Conservation (phyloP, 495 filamentous ascomycete species). For the Podospora anserina region DNA sequence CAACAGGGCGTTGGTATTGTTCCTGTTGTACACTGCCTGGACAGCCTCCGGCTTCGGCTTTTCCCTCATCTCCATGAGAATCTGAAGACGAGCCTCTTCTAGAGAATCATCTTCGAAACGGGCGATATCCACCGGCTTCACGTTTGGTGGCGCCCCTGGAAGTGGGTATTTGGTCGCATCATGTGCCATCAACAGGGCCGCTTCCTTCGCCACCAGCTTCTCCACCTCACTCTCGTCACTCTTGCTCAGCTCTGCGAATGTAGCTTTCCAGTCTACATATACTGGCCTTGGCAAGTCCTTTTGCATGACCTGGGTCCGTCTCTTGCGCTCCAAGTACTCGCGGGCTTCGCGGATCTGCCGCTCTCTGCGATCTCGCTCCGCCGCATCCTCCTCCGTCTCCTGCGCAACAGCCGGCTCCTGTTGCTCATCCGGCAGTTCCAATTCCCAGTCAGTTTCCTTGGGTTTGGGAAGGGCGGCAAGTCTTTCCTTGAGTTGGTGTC, state of each 20-base stretch:
- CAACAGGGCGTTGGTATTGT: constrained; percentile 56
- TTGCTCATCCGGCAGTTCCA: constrained; percentile 86
- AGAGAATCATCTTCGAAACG: constrained; percentile 67
- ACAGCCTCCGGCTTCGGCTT: constrained; percentile 60
- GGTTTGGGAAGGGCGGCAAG: constrained; percentile 87
- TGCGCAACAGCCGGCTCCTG: constrained; percentile 54
- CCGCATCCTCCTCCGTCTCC: constrained; percentile 76
- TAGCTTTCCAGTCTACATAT: constrained; percentile 63
- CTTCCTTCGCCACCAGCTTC: constrained; percentile 66
- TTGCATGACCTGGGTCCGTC: constrained; percentile 88
- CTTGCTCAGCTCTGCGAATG: constrained; percentile 47
- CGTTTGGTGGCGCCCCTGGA: constrained; percentile 56
- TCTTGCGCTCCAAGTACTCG: constrained; percentile 71
- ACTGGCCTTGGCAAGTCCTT: constrained; percentile 74
- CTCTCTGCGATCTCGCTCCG: constrained; percentile 71
- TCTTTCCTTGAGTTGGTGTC: constrained; percentile 65
- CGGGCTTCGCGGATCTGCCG: constrained; percentile 64
- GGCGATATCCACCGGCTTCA: constrained; percentile 58
- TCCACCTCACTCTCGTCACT: constrained; percentile 49
- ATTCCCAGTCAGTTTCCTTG: constrained; percentile 84
- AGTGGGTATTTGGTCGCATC: constrained; percentile 75
- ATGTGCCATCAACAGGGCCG: constrained; percentile 72
- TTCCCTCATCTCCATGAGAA: constrained; percentile 66
- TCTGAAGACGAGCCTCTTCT: constrained; percentile 69
- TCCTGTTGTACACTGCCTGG: constrained; percentile 62